These are phyloP conservation scores for Excoecaria agallocha DNA, from an alignment of 345 rosid species.

Conservation along the genomic window DNA sequence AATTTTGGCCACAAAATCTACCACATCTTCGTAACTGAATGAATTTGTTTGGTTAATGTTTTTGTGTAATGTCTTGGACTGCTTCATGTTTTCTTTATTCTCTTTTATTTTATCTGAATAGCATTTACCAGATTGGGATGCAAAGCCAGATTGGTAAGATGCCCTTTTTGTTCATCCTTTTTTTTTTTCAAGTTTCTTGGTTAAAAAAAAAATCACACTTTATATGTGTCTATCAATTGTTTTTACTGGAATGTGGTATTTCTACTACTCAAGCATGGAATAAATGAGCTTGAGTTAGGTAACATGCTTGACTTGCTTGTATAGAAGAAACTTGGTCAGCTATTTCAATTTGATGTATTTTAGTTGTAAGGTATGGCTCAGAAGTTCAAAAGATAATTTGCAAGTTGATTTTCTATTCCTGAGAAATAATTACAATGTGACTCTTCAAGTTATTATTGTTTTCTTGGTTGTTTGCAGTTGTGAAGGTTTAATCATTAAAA, in stretches of 20 bases:
- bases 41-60: neutral
- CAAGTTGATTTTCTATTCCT: neutral
- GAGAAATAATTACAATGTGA: neutral
- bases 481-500: conserved; percentile 95
- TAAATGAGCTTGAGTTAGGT: neutral
- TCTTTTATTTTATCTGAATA: neutral
- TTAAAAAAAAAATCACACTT: too few relatives aligned
- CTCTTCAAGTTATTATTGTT: neutral
- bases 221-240: neutral
- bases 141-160: neutral
- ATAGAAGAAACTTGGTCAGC: neutral
- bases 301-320: conserved; percentile 3
- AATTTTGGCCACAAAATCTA: neutral
- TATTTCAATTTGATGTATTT: neutral
- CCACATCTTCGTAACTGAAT: neutral
- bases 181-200: neutral
- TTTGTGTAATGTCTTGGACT: neutral
- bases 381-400: neutral
- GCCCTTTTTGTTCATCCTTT: neutral
- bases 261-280: neutral
- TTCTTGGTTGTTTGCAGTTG: conserved; percentile 50
- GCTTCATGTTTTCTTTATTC: neutral
- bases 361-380: neutral
- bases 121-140: neutral
- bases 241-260: neutral